Base-by-base conservation (phyloP, 306 rosid species). In the Astragalus membranaceus region DNA sequence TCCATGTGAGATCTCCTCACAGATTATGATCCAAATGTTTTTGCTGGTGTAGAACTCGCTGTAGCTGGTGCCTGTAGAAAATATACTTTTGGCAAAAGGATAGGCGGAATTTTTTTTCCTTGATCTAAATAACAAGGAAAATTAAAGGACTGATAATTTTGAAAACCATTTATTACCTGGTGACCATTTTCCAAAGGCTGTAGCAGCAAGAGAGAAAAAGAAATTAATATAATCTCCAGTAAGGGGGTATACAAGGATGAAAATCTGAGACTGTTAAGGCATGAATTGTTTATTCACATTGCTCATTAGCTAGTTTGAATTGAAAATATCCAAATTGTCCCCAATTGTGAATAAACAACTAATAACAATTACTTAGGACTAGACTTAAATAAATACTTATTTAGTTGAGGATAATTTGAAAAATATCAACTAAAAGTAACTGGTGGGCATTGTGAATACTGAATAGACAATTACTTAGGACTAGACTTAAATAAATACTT, bases 151-250 rank as follows among this genome's bases (percentile, higher is more conserved):
- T 42, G 35, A 43, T 16, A 49, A 68, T 48, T 35, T 68, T 63
- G 67, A 44, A 70, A 55, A 41, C n/a, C 67, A n/a, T 67, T 48
- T 67, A 89, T 90, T 81, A 93, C 98, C 77, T 64, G 87, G 32
- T 86, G 75, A 61, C 89, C 97, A 83, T 90, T 91, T 74, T 80
- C 92, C 67, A 30, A 20, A 69, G 87, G 80, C 91, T 87, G 89
- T 79, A 78, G 48, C 44, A 78, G 74, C 15, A 76, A 62, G 52
- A 73, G 44, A 67, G 39, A 64, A 51, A 78, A 83, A 17, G 5
- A 49, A 10, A 72, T 85, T 73, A 89, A 49, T 79, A 76, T 75
- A 69, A 49, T 79, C 35, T 79, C 51, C 47, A 47, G 44, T 55
- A 55, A 67, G 65, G 43, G 23, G 23, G 23, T 20, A 53, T 29